These are phyloP conservation scores for Anacardium occidentale DNA, from an alignment of 345 rosid genomes.

Conservation along the genomic window DNA sequence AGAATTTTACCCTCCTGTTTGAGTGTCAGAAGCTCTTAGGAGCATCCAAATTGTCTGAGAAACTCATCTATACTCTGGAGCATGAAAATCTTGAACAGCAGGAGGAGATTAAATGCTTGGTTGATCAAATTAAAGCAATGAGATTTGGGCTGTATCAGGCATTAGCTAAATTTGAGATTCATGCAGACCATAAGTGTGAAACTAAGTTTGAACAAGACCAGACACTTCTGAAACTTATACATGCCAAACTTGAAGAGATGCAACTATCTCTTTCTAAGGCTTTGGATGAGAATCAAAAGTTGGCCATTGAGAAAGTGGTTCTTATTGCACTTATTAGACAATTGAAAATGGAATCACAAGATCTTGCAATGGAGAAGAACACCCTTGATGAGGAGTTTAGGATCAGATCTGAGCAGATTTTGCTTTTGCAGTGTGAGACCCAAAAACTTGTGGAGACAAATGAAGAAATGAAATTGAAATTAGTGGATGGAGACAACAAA, in stretches of 20 bases:
- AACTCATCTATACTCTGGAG: constrained; percentile 55
- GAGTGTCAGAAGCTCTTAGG: constrained; percentile 56
- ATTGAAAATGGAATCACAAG: constrained; percentile 57
- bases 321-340: constrained; percentile 59
- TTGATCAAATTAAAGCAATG: constrained; percentile 49
- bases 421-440: constrained; percentile 41
- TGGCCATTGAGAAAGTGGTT: constrained; percentile 54
- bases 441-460: constrained; percentile 38
- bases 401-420: constrained; percentile 45
- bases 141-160: constrained; percentile 54
- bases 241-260: constrained; percentile 50
- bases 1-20: constrained; percentile 46
- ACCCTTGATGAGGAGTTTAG: constrained; percentile 46
- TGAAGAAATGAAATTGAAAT: constrained; percentile 52
- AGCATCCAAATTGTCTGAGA: constrained; percentile 55
- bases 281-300: constrained; percentile 57
- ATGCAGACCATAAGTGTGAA: constrained; percentile 30
- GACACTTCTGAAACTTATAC: constrained; percentile 35
- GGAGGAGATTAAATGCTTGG: constrained; percentile 51
- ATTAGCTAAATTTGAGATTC: constrained; percentile 46
- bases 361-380: constrained; percentile 47
- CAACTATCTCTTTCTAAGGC: constrained; percentile 47
- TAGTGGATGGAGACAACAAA: constrained; percentile 48
- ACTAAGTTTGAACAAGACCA: constrained; percentile 46
- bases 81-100: constrained; percentile 51